Conservation (phyloP, 441 rosid species). For the Gossypium lobatum region DNA sequence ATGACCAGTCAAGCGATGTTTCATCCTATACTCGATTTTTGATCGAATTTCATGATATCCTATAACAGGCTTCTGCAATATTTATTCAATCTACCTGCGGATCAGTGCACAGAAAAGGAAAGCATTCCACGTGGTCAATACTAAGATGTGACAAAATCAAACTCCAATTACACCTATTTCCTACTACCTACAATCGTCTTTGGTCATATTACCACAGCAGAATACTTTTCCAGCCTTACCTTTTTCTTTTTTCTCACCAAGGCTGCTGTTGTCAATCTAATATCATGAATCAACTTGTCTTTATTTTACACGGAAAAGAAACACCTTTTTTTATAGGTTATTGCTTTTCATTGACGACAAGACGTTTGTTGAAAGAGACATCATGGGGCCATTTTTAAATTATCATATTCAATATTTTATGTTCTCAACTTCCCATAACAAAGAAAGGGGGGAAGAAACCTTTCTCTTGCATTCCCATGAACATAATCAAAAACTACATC, state of each 20-base stretch:
- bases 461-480: conserved; percentile 3
- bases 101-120: no score
- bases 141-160: no score
- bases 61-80: no score
- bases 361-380: neutral
- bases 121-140: no score
- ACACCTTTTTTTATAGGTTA: neutral
- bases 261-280: neutral
- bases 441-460: no score
- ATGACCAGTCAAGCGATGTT: no score
- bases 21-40: neutral
- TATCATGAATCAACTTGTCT: neutral
- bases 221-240: no score
- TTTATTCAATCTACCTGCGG: no score
- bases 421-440: no score
- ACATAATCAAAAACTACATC: conserved; percentile 13
- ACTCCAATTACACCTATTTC: no score
- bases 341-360: neutral
- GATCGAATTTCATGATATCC: no score
- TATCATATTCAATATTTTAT: no score
- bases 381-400: neutral
- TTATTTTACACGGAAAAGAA: neutral
- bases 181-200: neutral
- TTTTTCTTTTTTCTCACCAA: neutral
- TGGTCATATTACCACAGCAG: neutral